phyloP scores from a whole-genome alignment of 208 protist species.

The Leishmania aethiopica region DNA sequence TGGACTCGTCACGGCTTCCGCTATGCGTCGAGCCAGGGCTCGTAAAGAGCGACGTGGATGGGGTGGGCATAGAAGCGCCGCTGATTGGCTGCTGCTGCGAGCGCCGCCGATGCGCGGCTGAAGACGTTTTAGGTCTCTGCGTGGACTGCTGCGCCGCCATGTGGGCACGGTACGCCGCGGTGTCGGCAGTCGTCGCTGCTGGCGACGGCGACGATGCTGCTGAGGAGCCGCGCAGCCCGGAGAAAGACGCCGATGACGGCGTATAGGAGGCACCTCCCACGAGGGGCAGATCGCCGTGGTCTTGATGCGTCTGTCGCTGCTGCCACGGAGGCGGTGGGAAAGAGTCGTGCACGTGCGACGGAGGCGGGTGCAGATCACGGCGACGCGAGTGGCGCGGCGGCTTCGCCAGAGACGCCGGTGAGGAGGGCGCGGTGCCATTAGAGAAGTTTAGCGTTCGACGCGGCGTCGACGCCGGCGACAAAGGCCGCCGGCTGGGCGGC shows the following conservation, averaged over 20 bases:
- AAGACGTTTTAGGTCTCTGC: slow-evolving; percentile 12
- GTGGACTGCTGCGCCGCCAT: slow-evolving; percentile 33
- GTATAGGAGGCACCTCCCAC: background rate
- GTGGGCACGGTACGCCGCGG: slow-evolving; percentile 22
- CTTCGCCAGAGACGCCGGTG: slow-evolving; percentile 19
- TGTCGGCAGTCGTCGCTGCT: background rate
- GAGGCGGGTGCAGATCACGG: slow-evolving; percentile 17
- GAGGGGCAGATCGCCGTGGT: background rate
- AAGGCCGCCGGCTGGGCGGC: background rate
- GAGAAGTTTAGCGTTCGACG: slow-evolving; percentile 22
- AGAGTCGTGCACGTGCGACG: background rate
- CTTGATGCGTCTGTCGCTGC: slow-evolving; percentile 4
- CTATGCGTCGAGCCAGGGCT: slow-evolving; percentile 5
- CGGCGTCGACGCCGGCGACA: slow-evolving; percentile 12
- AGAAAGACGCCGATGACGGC: background rate
- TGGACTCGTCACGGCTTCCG: slow-evolving; percentile 6
- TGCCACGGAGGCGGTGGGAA: slow-evolving; percentile 11
- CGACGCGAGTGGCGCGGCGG: slow-evolving; percentile 18
- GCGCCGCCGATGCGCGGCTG: background rate
- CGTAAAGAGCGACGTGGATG: slow-evolving; percentile 1
- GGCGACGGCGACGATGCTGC: slow-evolving; percentile 1
- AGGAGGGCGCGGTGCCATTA: slow-evolving; percentile 6
- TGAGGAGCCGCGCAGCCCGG: background rate
- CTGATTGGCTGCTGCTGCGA: background rate
- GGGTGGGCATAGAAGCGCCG: background rate